Base-by-base conservation (phyloP, 805 yeast species). In the Yarrowia sp. region DNA sequence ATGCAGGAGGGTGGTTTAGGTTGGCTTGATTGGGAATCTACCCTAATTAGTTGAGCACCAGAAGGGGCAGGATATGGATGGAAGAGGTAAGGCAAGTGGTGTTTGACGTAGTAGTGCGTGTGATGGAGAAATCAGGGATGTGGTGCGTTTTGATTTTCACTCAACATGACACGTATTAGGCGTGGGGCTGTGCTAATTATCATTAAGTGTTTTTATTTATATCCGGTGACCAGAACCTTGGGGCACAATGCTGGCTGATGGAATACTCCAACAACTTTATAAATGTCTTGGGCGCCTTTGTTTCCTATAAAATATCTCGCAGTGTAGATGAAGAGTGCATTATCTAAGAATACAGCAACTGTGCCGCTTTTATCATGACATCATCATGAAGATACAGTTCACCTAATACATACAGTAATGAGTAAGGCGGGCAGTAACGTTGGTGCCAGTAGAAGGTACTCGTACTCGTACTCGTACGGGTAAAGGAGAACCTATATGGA, bases 1-100 rank as follows among this genome's bases (percentile, higher is more conserved):
- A 48, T 48, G 54, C 54, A 48, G 54, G 54, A 48, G 54, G 54
- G 17, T 22, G 17, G 54, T 48, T 48, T 11, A 48, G 38, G 54
- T 48, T 48, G 54, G 38, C 38, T 48, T 26, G 51, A 46, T 46
- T 46, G 51, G 51, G 51, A 46, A 28, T 46, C 51, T 28, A 19
- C 54, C 54, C 54, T 48, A 48, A 48, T 30, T 26, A 26, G 54
- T 12, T 7, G n/a, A 10, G 26, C 9, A 26, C 51, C 6, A 28
- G 51, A 46, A 46, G 51, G 22, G 51, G 35, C 51, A 46, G 16
- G 51, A 28, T 17, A 11, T 46, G 35, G 51, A 26, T 28, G 35
- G 16, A 46, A 46, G 35, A 21, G 17, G 51, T 17, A 46, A 17
- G 35, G 24, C 48, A 43, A 43, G 48, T 24, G 32, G 28, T 6